phyloP scores from a whole-genome alignment of 176 grass and related monocot genomes.

The Avena insularis region DNA sequence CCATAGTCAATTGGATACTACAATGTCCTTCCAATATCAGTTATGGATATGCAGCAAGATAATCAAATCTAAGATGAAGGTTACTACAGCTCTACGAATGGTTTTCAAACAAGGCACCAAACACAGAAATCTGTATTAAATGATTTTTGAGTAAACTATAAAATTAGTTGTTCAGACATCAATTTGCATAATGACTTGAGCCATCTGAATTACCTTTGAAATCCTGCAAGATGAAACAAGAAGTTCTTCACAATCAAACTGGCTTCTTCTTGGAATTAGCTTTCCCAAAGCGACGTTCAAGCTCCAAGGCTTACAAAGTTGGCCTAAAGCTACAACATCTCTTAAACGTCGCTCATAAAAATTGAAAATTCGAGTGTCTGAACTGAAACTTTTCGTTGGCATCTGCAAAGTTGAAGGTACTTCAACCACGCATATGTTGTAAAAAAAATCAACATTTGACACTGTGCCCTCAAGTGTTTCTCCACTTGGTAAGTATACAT shows the following conservation, averaged over 20 bases:
- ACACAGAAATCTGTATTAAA: too few relatives aligned
- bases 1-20: too few relatives aligned
- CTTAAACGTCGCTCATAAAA: background rate
- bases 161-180: too few relatives aligned
- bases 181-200: background rate
- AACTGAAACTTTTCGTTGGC: conserved; percentile 2
- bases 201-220: conserved; percentile 17
- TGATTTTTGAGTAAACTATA: too few relatives aligned
- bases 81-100: background rate
- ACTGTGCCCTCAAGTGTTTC: background rate
- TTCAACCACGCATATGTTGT: conserved; percentile 38
- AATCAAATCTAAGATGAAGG: background rate
- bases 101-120: background rate
- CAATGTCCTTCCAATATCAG: too few relatives aligned
- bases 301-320: background rate
- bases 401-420: background rate
- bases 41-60: too few relatives aligned
- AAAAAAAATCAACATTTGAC: conserved; percentile 41
- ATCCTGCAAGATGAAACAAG: conserved; percentile 34
- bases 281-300: conserved; percentile 24
- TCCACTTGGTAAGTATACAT: conserved; percentile 28
- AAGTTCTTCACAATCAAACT: conserved; percentile 37
- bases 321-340: conserved; percentile 39
- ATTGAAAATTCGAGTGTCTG: background rate
- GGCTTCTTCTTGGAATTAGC: conserved; percentile 36